A percentile compares a stretch with the other conserved stretches of the same genome.
These are phyloP conservation scores for Curvularia spicifera DNA, from an alignment of 2,329 filamentous ascomycete genomes.

Conservation along the genomic window DNA sequence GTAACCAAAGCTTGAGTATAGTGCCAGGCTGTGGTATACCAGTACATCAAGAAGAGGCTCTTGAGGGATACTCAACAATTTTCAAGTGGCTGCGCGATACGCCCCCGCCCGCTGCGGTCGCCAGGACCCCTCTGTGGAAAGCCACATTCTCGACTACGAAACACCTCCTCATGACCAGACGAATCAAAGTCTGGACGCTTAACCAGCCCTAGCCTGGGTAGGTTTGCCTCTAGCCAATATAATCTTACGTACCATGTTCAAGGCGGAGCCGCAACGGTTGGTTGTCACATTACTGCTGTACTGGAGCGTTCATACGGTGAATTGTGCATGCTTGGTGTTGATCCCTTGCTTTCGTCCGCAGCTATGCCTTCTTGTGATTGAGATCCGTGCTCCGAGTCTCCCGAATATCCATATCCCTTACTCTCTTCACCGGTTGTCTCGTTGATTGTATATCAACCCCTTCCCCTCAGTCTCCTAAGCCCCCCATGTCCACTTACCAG, in stretches of 20 bases:
- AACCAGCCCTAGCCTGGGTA: constrained; percentile 16
- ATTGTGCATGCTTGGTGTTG: constrained; percentile 22
- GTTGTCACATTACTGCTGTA: constrained; percentile 16
- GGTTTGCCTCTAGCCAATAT: constrained; percentile 24
- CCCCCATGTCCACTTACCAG: constrained; percentile 20
- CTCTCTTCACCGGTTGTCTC: constrained; percentile 13
- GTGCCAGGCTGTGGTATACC: not conserved
- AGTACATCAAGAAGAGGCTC: not conserved
- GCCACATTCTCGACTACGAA: constrained; percentile 23
- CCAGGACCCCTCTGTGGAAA: constrained; percentile 8
- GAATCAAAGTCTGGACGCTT: constrained; percentile 13
- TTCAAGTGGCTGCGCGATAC: constrained; percentile 4
- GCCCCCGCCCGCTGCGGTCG: constrained; percentile 3
- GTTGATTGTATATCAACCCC: constrained; percentile 12
- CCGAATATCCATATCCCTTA: constrained; percentile 15
- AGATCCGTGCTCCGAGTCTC: constrained; percentile 24
- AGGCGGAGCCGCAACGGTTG: constrained; percentile 38
- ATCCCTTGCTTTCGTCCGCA: constrained; percentile 37
- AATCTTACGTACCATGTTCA: constrained; percentile 16
- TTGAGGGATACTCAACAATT: not conserved
- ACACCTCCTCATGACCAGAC: constrained; percentile 18
- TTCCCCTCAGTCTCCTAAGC: constrained; percentile 12
- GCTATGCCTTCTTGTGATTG: constrained; percentile 24
- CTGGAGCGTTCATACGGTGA: constrained; percentile 20
- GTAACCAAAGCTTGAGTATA: not conserved